Evolutionary conservation across 1,284 basidiomycete genomes (phyloP).

Genomic region (Ceratobasidium sp.): DNA sequence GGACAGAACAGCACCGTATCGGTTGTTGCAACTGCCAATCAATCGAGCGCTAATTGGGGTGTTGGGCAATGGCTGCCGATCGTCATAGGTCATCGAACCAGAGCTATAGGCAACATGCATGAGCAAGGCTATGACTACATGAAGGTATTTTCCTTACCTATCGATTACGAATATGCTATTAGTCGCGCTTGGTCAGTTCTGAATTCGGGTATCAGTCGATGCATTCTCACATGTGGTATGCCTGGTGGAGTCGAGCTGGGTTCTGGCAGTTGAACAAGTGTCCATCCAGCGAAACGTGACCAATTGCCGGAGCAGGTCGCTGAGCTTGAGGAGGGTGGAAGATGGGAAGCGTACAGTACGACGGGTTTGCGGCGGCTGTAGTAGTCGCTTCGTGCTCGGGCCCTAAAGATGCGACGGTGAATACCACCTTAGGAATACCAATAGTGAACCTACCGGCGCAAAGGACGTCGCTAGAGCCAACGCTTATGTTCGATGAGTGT

Average conservation of each 20-base stretch:
- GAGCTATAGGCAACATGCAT: constrained; percentile 61
- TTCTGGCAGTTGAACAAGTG: constrained; percentile 69
- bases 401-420: constrained; percentile 56
- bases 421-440: too few species aligned
- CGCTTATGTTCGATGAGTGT: background rate
- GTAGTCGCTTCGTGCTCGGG: constrained; percentile 64
- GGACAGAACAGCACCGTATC: constrained; percentile 71
- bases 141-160: constrained; percentile 55
- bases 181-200: background rate
- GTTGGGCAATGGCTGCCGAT: constrained; percentile 63
- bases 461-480: constrained; percentile 66
- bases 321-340: constrained; percentile 64
- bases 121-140: background rate
- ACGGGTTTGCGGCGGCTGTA: constrained; percentile 63
- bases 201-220: constrained; percentile 57
- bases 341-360: constrained; percentile 68
- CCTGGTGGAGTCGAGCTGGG: constrained; percentile 68
- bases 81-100: constrained; percentile 63
- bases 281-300: constrained; percentile 70
- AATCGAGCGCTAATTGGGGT: constrained; percentile 65
- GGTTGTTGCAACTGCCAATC: constrained; percentile 60
- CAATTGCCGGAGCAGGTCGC: constrained; percentile 53
- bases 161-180: constrained; percentile 70
- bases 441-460: constrained; percentile 62
- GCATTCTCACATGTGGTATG: constrained; percentile 69